These are phyloP conservation scores for Cryptococcus wingfieldii DNA, from an alignment of 1,284 basidiomycete species.

Conservation along the genomic window DNA sequence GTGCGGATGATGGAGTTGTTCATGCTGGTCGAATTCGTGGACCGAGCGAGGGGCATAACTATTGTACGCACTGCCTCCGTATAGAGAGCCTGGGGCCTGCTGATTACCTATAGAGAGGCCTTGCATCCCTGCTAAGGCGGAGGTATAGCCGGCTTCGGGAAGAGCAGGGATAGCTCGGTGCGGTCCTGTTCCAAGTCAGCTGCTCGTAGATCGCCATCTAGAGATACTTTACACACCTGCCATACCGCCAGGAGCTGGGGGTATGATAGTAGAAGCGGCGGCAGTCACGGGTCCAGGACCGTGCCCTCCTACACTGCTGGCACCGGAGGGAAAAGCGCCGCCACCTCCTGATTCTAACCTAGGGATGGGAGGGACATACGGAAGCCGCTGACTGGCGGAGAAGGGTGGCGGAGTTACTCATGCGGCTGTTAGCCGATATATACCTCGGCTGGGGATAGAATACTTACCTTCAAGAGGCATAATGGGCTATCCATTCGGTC, in stretches of 20 bases:
- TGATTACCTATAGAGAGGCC: slow-evolving; percentile 7
- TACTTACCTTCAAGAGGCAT: slow-evolving; percentile 22
- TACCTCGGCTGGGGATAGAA: background rate
- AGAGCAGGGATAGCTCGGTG: slow-evolving; percentile 31
- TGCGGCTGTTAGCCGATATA: background rate
- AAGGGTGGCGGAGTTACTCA: slow-evolving; percentile 31
- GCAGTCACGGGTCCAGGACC: slow-evolving; percentile 16
- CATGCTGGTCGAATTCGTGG: slow-evolving; percentile 1
- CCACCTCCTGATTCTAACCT: slow-evolving; percentile 8
- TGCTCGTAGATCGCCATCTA: background rate
- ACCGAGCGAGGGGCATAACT: slow-evolving; percentile 1
- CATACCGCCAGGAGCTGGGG: slow-evolving; percentile 26
- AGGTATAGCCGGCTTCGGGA: slow-evolving; percentile 34
- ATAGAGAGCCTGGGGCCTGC: background rate
- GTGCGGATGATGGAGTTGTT: background rate
- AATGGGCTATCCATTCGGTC: no score
- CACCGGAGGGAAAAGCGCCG: slow-evolving; percentile 1
- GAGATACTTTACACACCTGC: slow-evolving; percentile 19
- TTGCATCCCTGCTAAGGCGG: slow-evolving; percentile 17
- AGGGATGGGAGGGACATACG: slow-evolving; percentile 28
- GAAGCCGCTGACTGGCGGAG: slow-evolving; percentile 22
- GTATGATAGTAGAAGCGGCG: slow-evolving; percentile 28
- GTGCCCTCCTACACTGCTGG: background rate
- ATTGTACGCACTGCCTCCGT: background rate
- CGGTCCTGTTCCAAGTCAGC: slow-evolving; percentile 17